Conservation (phyloP, 2,329 filamentous ascomycete species). For the Sphaerulina populicola region DNA sequence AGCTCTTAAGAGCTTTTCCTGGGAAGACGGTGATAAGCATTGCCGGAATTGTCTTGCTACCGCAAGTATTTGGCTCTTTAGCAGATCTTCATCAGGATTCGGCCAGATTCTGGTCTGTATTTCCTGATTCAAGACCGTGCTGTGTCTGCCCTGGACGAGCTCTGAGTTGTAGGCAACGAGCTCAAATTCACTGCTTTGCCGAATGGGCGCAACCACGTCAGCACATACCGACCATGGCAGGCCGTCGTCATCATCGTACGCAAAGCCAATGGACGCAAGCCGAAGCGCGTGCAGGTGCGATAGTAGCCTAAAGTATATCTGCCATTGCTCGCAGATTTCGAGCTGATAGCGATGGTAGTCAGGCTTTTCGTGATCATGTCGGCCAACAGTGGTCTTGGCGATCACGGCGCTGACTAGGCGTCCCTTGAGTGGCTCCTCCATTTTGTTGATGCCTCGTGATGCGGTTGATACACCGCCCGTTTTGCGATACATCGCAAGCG, state of each 20-base stretch:
- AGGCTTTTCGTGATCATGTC: conserved; percentile 54
- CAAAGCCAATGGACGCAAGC: conserved; percentile 70
- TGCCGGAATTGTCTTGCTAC: conserved; percentile 16
- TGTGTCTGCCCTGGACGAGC: conserved; percentile 10
- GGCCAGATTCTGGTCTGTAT: conserved; percentile 1
- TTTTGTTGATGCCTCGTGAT: conserved; percentile 38
- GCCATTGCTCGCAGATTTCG: conserved; percentile 76
- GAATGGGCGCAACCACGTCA: conserved; percentile 69
- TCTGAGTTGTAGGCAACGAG: conserved; percentile 59
- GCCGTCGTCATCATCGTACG: conserved; percentile 60
- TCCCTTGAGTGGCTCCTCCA: conserved; percentile 59
- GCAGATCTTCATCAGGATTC: conserved; percentile 22
- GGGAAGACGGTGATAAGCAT: conserved; percentile 13
- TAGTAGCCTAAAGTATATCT: conserved; percentile 76
- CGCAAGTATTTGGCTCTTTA: conserved; percentile 18
- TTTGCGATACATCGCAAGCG: conserved; percentile 71
- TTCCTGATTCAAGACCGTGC: neutral
- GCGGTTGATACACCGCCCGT: conserved; percentile 42
- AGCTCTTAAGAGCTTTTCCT: conserved; percentile 13
- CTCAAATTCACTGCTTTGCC: conserved; percentile 72
- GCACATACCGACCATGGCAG: conserved; percentile 79
- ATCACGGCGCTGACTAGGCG: conserved; percentile 65
- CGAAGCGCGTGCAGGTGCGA: conserved; percentile 79
- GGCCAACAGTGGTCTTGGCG: conserved; percentile 58
- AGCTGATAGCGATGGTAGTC: conserved; percentile 68